These are phyloP conservation scores for Arbutus unedo DNA, from an alignment of 148 eudicot species.

Conservation along the genomic window DNA sequence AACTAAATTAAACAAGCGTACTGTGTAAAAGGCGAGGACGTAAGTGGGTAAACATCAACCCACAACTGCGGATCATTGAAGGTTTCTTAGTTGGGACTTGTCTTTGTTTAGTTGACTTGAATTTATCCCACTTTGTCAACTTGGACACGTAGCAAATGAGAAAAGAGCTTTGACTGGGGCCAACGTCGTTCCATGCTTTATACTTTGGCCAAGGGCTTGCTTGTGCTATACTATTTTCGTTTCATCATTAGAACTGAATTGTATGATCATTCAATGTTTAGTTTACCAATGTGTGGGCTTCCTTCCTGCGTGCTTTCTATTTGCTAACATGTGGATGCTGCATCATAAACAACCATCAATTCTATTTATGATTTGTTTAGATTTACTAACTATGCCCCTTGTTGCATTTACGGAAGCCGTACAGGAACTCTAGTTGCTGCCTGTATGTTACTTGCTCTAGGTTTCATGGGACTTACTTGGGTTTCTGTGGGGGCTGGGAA, in stretches of 20 bases:
- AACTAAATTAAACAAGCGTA: neutral
- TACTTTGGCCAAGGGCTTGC: neutral
- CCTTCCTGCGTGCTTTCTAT: neutral
- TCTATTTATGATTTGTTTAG: neutral
- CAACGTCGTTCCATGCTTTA: neutral
- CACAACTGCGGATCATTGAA: neutral
- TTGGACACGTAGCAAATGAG: neutral
- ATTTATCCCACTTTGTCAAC: neutral
- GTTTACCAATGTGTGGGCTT: neutral
- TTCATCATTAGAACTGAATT: neutral
- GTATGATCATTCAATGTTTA: neutral
- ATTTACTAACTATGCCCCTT: conserved; percentile 18
- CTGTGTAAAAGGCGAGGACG: neutral
- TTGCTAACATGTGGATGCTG: neutral
- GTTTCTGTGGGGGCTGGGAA: conserved; percentile 63
- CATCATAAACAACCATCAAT: neutral
- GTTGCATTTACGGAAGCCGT: conserved; percentile 46
- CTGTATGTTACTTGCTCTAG: conserved; percentile 58
- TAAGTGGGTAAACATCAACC: neutral
- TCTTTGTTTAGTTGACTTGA: neutral
- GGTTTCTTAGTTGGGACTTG: neutral
- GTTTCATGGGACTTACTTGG: conserved; percentile 60
- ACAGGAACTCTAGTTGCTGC: conserved; percentile 75
- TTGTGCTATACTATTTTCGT: neutral
- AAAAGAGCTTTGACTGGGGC: neutral